Evolutionary conservation across 306 rosid genomes (phyloP).

Genomic region (Alnus glutinosa): DNA sequence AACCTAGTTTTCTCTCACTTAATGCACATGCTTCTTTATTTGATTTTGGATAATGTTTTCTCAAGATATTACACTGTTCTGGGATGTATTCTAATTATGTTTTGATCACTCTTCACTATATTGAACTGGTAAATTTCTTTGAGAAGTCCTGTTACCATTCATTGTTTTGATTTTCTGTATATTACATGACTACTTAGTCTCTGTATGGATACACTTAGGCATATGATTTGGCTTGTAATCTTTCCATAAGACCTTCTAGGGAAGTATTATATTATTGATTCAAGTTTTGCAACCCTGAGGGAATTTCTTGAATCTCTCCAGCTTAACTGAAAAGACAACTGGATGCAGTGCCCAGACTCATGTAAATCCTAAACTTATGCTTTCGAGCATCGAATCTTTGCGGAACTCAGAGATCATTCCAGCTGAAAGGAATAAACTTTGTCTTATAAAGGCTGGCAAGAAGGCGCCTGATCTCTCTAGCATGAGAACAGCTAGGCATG

Average conservation of each 20-base stretch:
- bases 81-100: background rate
- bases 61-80: background rate
- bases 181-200: background rate
- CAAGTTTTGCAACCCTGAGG: slow-evolving; percentile 18
- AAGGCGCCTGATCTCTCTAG: slow-evolving; percentile 48
- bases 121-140: slow-evolving; percentile 10
- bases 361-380: slow-evolving; percentile 37
- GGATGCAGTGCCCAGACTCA: slow-evolving; percentile 34
- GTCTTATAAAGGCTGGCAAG: slow-evolving; percentile 42
- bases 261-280: slow-evolving; percentile 18
- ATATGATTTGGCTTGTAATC: slow-evolving; percentile 1
- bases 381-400: slow-evolving; percentile 39
- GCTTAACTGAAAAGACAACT: slow-evolving; percentile 42
- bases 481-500: slow-evolving; percentile 53
- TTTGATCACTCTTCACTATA: background rate
- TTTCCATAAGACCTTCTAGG: slow-evolving; percentile 17
- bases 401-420: slow-evolving; percentile 40
- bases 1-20: background rate
- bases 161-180: slow-evolving; percentile 24
- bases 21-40: background rate
- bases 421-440: slow-evolving; percentile 49
- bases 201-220: background rate
- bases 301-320: slow-evolving; percentile 40
- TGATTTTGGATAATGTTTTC: background rate
- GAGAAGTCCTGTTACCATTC: background rate